Evolutionary conservation across 2,329 filamentous ascomycete genomes (phyloP).

Genomic region (Talaromyces marneffei): DNA sequence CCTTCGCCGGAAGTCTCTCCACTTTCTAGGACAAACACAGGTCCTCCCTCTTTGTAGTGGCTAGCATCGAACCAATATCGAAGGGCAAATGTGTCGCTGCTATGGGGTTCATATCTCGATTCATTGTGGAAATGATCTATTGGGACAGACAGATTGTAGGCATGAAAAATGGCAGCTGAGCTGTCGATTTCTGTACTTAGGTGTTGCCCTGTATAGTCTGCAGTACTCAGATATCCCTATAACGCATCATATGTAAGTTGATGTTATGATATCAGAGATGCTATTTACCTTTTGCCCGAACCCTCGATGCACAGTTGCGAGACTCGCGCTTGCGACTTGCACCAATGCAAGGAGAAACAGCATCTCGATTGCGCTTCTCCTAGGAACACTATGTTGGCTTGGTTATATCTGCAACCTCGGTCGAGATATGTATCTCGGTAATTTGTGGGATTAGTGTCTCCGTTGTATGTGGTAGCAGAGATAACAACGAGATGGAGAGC

Average conservation of each 20-base stretch:
- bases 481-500: not conserved
- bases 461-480: not conserved
- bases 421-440: not conserved
- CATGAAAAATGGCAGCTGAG: constrained; percentile 35
- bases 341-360: constrained; percentile 4
- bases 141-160: constrained; percentile 50
- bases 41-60: constrained; percentile 70
- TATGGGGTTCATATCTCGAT: constrained; percentile 69
- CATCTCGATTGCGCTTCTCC: not conserved
- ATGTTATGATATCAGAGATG: too few species aligned
- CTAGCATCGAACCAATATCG: constrained; percentile 79
- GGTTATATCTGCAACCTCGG: not conserved
- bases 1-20: constrained; percentile 59
- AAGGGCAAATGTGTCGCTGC: constrained; percentile 59
- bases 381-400: not conserved
- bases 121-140: constrained; percentile 84
- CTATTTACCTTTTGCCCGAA: constrained; percentile 4
- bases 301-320: not conserved
- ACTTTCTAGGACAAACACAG: constrained; percentile 68
- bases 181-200: not conserved
- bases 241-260: not conserved
- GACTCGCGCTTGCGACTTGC: constrained; percentile 5
- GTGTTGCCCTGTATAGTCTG: not conserved
- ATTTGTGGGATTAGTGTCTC: not conserved
- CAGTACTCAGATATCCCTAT: not conserved